A percentile compares a stretch with the other conserved stretches of the same genome.
Conservation (phyloP, 1,284 basidiomycete genomes). For the Boletus holoroseus region DNA sequence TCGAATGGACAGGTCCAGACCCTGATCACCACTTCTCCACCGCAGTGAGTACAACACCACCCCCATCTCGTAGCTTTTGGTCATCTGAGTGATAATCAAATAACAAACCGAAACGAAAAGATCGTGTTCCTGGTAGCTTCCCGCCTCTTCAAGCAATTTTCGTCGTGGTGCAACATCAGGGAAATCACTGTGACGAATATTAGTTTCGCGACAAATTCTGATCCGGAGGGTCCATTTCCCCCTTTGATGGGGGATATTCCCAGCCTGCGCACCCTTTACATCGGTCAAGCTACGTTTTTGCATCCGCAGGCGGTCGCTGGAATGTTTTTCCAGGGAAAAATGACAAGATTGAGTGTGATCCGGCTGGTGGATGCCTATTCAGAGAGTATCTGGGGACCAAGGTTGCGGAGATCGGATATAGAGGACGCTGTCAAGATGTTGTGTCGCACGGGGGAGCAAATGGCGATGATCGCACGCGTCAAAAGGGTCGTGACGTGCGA, state of each 20-base stretch:
- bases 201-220: conserved; percentile 21
- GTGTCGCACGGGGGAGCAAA: conserved; percentile 9
- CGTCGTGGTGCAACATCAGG: conserved; percentile 41
- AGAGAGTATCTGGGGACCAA: conserved; percentile 53
- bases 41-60: conserved; percentile 38
- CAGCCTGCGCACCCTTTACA: conserved; percentile 38
- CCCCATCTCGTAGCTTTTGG: conserved; percentile 2
- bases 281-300: conserved; percentile 48
- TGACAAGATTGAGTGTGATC: conserved; percentile 34
- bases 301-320: conserved; percentile 37
- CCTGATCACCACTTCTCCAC: conserved; percentile 56
- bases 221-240: conserved; percentile 3
- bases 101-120: conserved; percentile 26
- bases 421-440: conserved; percentile 28
- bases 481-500: conserved; percentile 43
- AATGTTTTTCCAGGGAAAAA: conserved; percentile 33
- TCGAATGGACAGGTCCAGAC: conserved; percentile 54
- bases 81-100: not conserved
- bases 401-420: conserved; percentile 39
- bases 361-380: conserved; percentile 49
- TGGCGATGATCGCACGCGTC: conserved; percentile 32
- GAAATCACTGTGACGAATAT: conserved; percentile 47
- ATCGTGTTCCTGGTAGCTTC: conserved; percentile 43
- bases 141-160: conserved; percentile 42
- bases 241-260: conserved; percentile 37